These are phyloP conservation scores for Wickerhamiella sergipiensis DNA, from an alignment of 805 yeast species.

Conservation along the genomic window DNA sequence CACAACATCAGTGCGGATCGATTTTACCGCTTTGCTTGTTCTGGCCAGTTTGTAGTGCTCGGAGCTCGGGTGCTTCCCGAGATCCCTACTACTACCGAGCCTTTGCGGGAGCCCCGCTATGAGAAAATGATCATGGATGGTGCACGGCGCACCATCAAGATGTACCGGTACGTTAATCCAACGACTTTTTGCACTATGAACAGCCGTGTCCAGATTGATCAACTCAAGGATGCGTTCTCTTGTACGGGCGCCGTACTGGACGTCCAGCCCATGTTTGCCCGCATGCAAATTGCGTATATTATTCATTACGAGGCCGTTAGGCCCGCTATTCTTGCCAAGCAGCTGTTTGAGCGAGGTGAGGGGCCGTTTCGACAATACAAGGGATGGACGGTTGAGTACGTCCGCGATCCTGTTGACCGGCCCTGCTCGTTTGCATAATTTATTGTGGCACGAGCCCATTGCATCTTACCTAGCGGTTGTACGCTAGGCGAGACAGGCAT, in stretches of 20 bases:
- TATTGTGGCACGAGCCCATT: no score
- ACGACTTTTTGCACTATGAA: background rate
- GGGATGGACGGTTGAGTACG: constrained; percentile 5
- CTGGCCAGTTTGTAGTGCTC: constrained; percentile 4
- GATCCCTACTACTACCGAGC: background rate
- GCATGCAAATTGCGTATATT: constrained; percentile 9
- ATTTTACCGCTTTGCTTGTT: constrained; percentile 3
- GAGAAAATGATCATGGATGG: background rate
- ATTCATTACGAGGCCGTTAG: constrained; percentile 10
- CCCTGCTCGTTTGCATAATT: constrained; percentile 4
- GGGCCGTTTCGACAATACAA: background rate
- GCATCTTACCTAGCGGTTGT: no score
- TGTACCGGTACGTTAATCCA: constrained; percentile 1
- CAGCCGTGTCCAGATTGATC: constrained; percentile 3
- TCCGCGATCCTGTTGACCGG: constrained; percentile 7
- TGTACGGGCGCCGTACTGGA: constrained; percentile 9
- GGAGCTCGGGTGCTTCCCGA: background rate
- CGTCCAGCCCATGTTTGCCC: constrained; percentile 16
- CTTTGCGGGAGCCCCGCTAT: background rate
- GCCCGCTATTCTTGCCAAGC: constrained; percentile 12
- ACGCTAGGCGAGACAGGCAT: background rate
- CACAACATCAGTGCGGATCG: constrained; percentile 1
- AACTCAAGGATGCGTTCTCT: constrained; percentile 7
- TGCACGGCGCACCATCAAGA: constrained; percentile 6
- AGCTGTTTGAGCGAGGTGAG: constrained; percentile 7